Conservation (phyloP, 306 rosid species). For the Vigna trinervia region DNA sequence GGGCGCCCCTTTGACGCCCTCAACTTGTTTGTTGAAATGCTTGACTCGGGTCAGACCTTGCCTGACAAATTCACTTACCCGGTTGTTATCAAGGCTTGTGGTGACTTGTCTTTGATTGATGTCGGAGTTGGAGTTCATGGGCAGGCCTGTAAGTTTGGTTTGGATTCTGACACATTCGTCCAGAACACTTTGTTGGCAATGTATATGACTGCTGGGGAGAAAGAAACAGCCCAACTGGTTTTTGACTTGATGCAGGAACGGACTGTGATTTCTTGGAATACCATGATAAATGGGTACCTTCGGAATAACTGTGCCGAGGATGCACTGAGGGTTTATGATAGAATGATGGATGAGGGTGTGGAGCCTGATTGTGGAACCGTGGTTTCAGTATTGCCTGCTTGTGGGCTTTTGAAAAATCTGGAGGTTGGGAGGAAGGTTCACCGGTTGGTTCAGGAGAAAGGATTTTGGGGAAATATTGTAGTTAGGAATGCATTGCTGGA, state of each 20-base stretch:
- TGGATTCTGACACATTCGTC: conserved; percentile 56
- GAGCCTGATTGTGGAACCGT: conserved; percentile 77
- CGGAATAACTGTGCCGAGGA: conserved; percentile 59
- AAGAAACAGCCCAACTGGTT: conserved; percentile 57
- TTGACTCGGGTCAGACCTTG: conserved; percentile 42
- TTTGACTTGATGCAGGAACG: conserved; percentile 67
- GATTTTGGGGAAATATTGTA: conserved; percentile 57
- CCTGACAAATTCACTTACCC: conserved; percentile 80
- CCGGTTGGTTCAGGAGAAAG: conserved; percentile 57
- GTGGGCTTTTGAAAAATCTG: conserved; percentile 65
- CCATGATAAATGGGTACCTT: conserved; percentile 76
- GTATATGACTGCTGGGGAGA: conserved; percentile 76
- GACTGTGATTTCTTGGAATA: conserved; percentile 84
- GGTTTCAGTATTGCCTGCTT: conserved; percentile 80
- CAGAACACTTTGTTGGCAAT: conserved; percentile 82
- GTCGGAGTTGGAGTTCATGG: conserved; percentile 75
- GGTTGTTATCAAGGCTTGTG: conserved; percentile 73
- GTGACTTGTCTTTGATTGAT: conserved; percentile 56
- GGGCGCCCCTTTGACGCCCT: conserved; percentile 62
- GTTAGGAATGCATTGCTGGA: conserved; percentile 77
- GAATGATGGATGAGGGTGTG: conserved; percentile 67
- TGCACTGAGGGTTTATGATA: conserved; percentile 58
- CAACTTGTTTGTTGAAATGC: conserved; percentile 65
- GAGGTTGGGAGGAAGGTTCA: conserved; percentile 67
- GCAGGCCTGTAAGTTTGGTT: conserved; percentile 56